phyloP scores from a whole-genome alignment of 208 protist species.

The Leishmania tropica region DNA sequence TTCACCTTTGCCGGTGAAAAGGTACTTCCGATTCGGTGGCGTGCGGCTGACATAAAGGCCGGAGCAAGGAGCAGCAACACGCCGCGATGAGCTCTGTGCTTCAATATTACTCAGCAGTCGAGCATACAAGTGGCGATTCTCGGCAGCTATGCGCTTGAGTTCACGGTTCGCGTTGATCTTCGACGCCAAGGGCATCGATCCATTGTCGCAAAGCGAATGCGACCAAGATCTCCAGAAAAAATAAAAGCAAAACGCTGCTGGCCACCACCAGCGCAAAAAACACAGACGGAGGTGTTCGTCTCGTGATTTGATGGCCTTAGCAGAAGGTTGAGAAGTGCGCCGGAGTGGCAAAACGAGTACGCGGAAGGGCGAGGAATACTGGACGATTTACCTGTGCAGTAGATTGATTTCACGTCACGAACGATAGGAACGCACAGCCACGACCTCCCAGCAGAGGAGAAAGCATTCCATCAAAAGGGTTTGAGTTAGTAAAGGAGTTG shows the following conservation, averaged over 20 bases:
- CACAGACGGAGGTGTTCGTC: neutral
- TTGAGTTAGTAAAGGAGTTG: neutral
- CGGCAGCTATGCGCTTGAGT: conserved; percentile 42
- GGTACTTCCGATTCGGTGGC: neutral
- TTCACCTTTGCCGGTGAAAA: neutral
- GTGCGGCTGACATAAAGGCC: neutral
- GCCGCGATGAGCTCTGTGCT: conserved; percentile 3
- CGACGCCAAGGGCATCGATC: conserved; percentile 25
- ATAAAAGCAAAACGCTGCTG: neutral
- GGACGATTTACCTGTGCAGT: neutral
- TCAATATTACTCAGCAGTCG: conserved; percentile 38
- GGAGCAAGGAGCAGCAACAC: neutral
- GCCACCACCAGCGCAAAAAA: neutral
- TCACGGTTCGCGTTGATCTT: conserved; percentile 41
- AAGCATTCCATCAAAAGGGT: too few relatives aligned
- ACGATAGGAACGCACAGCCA: too few relatives aligned
- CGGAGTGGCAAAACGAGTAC: too few relatives aligned
- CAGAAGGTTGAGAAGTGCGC: too few relatives aligned
- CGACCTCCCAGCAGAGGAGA: neutral
- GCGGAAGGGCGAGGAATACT: neutral
- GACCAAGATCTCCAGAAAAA: neutral
- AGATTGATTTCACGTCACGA: neutral
- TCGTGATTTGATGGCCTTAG: neutral
- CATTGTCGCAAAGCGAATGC: neutral
- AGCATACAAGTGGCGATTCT: conserved; percentile 43